These are phyloP conservation scores for Penicillium dipodomyicola DNA, from an alignment of 495 filamentous ascomycete genomes.

Conservation along the genomic window DNA sequence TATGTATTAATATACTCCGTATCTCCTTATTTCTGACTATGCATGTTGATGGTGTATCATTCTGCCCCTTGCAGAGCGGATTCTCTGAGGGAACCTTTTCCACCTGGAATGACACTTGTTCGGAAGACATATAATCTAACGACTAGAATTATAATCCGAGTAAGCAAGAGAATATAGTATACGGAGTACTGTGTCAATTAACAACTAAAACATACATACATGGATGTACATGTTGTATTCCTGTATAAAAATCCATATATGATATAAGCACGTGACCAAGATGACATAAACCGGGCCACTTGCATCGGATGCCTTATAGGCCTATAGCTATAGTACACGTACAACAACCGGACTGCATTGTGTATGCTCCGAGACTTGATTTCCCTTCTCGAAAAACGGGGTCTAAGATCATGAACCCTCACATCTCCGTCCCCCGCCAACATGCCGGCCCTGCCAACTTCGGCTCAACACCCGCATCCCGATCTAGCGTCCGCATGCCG, in stretches of 20 bases:
- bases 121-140: background rate
- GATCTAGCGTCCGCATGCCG: slow-evolving; percentile 56
- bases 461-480: slow-evolving; percentile 49
- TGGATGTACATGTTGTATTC: too few relatives aligned
- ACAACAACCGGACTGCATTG: slow-evolving; percentile 7
- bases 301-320: background rate
- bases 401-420: slow-evolving; percentile 54
- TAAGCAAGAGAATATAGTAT: background rate
- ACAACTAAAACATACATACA: background rate
- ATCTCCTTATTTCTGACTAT: background rate
- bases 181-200: background rate
- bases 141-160: background rate
- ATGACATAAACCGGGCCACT: slow-evolving; percentile 8
- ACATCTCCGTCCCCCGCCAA: slow-evolving; percentile 61
- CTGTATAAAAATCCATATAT: background rate
- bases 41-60: too few relatives aligned
- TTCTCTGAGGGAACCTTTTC: background rate
- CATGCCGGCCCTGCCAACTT: slow-evolving; percentile 54
- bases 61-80: slow-evolving; percentile 6
- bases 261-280: slow-evolving; percentile 1
- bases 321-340: background rate
- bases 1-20: too few relatives aligned
- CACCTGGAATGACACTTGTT: background rate
- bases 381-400: slow-evolving; percentile 7
- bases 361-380: slow-evolving; percentile 22